Conservation (phyloP, 345 rosid species). For the Eucalyptus sideroxylon region DNA sequence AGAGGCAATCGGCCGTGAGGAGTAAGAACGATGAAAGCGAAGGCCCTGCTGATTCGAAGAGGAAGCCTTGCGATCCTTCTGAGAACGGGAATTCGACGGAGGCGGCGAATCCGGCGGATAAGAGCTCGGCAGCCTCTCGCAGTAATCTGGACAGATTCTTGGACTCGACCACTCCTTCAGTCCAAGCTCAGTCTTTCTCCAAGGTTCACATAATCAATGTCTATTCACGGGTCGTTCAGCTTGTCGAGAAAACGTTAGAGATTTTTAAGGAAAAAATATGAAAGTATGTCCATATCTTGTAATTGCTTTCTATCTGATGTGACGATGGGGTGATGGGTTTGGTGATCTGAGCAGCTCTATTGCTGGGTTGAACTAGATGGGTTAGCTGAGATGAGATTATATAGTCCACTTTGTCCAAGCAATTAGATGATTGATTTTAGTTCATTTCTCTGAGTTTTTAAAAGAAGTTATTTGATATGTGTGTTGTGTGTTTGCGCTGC, state of each 20-base stretch:
- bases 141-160: slow-evolving; percentile 28
- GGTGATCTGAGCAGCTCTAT: not conserved
- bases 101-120: not conserved
- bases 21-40: not conserved
- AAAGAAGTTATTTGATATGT: not conserved
- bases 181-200: slow-evolving; percentile 14
- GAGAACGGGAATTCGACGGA: not conserved
- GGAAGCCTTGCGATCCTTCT: not conserved
- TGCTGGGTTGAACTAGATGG: not conserved
- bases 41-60: not conserved
- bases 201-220: slow-evolving; percentile 7
- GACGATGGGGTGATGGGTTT: not conserved
- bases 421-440: not conserved
- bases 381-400: not conserved
- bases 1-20: not conserved
- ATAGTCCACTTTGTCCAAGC: not conserved
- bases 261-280: not conserved
- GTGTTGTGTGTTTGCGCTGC: not conserved
- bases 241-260: not conserved
- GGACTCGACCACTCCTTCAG: slow-evolving; percentile 23
- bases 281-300: not conserved
- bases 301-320: not conserved
- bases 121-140: not conserved
- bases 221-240: not conserved
- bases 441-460: not conserved